These are phyloP conservation scores for Cyclotella choctawhatcheeana DNA, from an alignment of 108 stramenopile species.

Conservation along the genomic window DNA sequence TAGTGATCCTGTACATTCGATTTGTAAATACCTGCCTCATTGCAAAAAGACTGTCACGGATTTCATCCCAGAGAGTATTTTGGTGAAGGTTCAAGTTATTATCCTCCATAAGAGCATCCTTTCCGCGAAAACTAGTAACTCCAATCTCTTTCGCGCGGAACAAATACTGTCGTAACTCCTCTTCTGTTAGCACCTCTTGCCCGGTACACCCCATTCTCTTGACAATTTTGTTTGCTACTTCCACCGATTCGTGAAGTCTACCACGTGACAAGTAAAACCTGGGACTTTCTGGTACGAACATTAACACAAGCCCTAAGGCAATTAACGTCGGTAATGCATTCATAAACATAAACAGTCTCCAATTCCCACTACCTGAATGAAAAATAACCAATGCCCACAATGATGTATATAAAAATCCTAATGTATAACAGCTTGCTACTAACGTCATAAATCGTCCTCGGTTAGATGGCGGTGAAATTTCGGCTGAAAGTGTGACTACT, in stretches of 20 bases:
- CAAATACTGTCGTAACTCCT: slow-evolving; percentile 31
- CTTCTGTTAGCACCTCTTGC: slow-evolving; percentile 25
- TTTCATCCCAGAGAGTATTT: slow-evolving; percentile 6
- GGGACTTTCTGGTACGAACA: slow-evolving; percentile 45
- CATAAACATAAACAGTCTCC: slow-evolving; percentile 42
- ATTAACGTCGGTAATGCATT: slow-evolving; percentile 41
- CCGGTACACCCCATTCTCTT: slow-evolving; percentile 19
- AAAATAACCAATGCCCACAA: slow-evolving; percentile 47
- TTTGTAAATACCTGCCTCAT: slow-evolving; percentile 33
- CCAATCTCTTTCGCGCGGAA: slow-evolving; percentile 28
- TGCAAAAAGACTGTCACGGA: slow-evolving; percentile 19
- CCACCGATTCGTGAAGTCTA: slow-evolving; percentile 33
- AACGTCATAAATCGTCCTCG: slow-evolving; percentile 48
- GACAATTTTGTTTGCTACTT: slow-evolving; percentile 28
- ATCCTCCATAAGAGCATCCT: slow-evolving; percentile 17
- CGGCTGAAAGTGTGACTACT: slow-evolving; percentile 39
- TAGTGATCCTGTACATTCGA: slow-evolving; percentile 34
- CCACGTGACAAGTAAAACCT: slow-evolving; percentile 39
- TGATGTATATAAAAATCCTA: slow-evolving; percentile 44
- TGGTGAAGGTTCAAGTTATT: not conserved
- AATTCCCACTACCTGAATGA: slow-evolving; percentile 31
- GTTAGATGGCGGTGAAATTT: slow-evolving; percentile 37
- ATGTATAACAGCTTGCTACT: slow-evolving; percentile 42
- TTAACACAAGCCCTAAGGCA: slow-evolving; percentile 16
- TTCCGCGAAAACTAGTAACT: slow-evolving; percentile 12